Percentiles rank a stretch among this genome's conserved stretches.
These are phyloP conservation scores for Didymella pinodella DNA, from an alignment of 2,329 filamentous ascomycete species.

Conservation along the genomic window DNA sequence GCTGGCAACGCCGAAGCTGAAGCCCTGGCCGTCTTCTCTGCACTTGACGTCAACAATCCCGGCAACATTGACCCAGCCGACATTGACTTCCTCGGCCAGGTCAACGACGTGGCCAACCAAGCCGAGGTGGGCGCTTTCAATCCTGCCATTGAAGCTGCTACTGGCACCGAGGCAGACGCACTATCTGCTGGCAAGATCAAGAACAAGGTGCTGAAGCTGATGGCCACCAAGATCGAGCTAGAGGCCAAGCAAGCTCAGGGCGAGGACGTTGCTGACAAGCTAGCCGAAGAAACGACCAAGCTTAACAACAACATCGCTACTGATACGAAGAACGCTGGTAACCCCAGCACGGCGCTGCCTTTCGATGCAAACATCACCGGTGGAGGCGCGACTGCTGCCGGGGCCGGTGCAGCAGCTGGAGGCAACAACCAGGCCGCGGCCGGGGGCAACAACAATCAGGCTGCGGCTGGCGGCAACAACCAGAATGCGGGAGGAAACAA, in stretches of 20 bases:
- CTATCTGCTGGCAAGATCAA: conserved; percentile 64
- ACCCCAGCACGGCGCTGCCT: conserved; percentile 48
- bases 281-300: conserved; percentile 60
- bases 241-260: conserved; percentile 64
- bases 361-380: conserved; percentile 43
- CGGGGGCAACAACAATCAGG: background rate
- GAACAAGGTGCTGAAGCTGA: conserved; percentile 68
- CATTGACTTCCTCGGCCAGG: conserved; percentile 60
- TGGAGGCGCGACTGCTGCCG: conserved; percentile 22
- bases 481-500: conserved; percentile 1
- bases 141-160: conserved; percentile 60
- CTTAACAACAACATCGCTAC: conserved; percentile 62
- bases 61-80: conserved; percentile 58
- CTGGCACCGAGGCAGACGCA: conserved; percentile 54
- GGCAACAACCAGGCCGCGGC: conserved; percentile 4
- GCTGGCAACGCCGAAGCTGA: conserved; percentile 63
- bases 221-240: conserved; percentile 61
- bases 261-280: conserved; percentile 55
- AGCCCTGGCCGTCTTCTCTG: conserved; percentile 63
- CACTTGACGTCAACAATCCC: conserved; percentile 58
- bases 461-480: background rate
- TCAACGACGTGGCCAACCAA: conserved; percentile 62
- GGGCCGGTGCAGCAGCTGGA: background rate
- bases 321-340: conserved; percentile 59
- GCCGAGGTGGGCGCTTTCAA: conserved; percentile 65